Conservation (phyloP, 805 yeast genomes). For the Candida ovalis region DNA sequence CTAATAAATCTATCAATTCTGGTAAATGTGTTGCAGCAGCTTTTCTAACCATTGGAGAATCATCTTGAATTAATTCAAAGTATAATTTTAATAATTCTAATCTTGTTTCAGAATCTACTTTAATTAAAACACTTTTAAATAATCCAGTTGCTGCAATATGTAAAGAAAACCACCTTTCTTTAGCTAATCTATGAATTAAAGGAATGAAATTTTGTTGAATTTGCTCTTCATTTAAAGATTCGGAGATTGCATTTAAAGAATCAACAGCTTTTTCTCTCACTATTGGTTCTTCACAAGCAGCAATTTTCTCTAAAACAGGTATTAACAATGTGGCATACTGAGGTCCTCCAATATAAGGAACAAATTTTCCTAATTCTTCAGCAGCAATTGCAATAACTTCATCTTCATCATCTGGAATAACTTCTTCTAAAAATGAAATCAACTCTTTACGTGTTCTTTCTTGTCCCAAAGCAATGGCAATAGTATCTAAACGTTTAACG, state of each 20-base stretch:
- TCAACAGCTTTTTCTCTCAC: slow-evolving; percentile 94
- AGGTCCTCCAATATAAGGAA: slow-evolving; percentile 85
- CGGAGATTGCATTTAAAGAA: slow-evolving; percentile 70
- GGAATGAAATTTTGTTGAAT: slow-evolving; percentile 66
- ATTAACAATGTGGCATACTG: slow-evolving; percentile 54
- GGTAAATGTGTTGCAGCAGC: slow-evolving; percentile 90
- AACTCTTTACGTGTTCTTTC: slow-evolving; percentile 87
- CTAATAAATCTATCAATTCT: slow-evolving; percentile 55
- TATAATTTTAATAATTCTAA: slow-evolving; percentile 63
- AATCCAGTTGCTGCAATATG: slow-evolving; percentile 91
- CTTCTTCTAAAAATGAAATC: slow-evolving; percentile 84
- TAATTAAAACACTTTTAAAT: slow-evolving; percentile 62
- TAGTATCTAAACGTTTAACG: slow-evolving; percentile 89
- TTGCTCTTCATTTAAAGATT: slow-evolving; percentile 59
- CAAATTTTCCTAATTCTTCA: slow-evolving; percentile 81
- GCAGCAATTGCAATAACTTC: slow-evolving; percentile 95
- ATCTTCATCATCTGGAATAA: slow-evolving; percentile 95
- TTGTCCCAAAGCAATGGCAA: slow-evolving; percentile 91
- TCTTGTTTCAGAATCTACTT: slow-evolving; percentile 53
- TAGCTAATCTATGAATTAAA: slow-evolving; percentile 70
- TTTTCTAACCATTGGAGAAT: slow-evolving; percentile 96
- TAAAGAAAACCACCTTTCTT: slow-evolving; percentile 92
- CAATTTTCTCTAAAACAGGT: slow-evolving; percentile 75
- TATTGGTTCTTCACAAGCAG: slow-evolving; percentile 92
- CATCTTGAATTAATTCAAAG: slow-evolving; percentile 74